Evolutionary conservation across 805 yeast genomes (phyloP), one percentile per base, ranked within the genome.

Genomic region (Novakomyces olei): DNA sequence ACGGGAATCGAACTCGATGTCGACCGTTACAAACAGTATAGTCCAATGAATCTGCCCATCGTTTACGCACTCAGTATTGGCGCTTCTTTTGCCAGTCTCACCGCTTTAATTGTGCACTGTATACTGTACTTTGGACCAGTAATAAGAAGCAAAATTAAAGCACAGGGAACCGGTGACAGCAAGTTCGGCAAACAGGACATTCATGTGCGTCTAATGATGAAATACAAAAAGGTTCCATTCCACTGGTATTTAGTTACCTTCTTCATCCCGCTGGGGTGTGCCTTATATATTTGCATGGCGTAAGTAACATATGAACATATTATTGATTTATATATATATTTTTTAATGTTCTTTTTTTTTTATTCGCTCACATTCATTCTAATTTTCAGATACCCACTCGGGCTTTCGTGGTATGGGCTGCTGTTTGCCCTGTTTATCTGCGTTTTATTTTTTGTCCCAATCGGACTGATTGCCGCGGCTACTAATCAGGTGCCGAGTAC

Each of bases 141-240:
- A 34, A 61, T 68, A 42, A 52, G 55, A 52, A 24, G n/a, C 27
- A 15, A 24, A 10, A 5, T 19, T n/a, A 14, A 20, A 16, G 14
- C 8, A 14, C 14, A 19, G 5, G 12, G 9, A 10, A 22, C 12
- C n/a, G 3, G 3, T 12, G 3, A 3, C 12, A 3, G 12, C 49
- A 63, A 73, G 41, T 63, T 30, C 52, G 67, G 23, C 57, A 53
- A 40, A 55, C 53, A 36, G 62, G 36, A 33, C 15, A 15, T 24
- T 18, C 37, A 34, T 17, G 23, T 33, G 39, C 37, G 4, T 44
- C 55, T 67, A 42, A 67, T 66, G 69, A 45, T 42, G 29, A 54
- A 50, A 35, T 72, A 73, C 48, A 61, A 61, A 25, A 80, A 73
- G 40, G 78, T 71, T 15, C 88, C 91, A 1, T 75, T 69, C 40